A percentile compares a stretch with the other conserved stretches of the same genome.
Conservation (phyloP, 345 rosid species). For the Trapa incisa region DNA sequence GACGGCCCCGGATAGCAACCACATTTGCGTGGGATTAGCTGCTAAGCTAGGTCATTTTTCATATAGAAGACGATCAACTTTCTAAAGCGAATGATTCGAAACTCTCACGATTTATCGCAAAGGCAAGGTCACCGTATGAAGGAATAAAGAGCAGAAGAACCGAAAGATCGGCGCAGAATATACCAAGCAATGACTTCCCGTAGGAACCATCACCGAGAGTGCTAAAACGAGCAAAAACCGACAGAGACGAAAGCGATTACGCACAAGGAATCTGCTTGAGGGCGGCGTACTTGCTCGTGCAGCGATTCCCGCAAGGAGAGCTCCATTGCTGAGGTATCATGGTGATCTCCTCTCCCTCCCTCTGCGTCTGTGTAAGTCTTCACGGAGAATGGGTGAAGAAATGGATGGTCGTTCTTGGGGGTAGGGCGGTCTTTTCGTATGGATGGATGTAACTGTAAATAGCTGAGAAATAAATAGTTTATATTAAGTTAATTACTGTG, state of each 20-base stretch:
- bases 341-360: constrained; percentile 16
- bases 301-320: constrained; percentile 63
- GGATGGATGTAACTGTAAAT: too few relatives aligned
- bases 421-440: not conserved
- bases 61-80: not conserved
- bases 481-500: too few relatives aligned
- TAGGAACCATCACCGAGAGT: not conserved
- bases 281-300: constrained; percentile 75
- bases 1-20: not conserved
- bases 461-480: too few relatives aligned
- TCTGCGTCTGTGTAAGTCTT: not conserved
- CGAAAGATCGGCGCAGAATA: not conserved
- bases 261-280: constrained; percentile 82
- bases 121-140: not conserved
- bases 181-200: not conserved
- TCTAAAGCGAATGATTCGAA: not conserved
- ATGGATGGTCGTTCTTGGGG: not conserved
- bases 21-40: not conserved
- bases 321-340: constrained; percentile 79
- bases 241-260: not conserved
- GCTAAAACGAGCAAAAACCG: not conserved
- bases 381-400: not conserved
- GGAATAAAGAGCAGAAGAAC: not conserved
- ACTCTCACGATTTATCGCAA: not conserved
- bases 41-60: not conserved